phyloP scores from a whole-genome alignment of 306 rosid genomes.

The Castanea sativa region DNA sequence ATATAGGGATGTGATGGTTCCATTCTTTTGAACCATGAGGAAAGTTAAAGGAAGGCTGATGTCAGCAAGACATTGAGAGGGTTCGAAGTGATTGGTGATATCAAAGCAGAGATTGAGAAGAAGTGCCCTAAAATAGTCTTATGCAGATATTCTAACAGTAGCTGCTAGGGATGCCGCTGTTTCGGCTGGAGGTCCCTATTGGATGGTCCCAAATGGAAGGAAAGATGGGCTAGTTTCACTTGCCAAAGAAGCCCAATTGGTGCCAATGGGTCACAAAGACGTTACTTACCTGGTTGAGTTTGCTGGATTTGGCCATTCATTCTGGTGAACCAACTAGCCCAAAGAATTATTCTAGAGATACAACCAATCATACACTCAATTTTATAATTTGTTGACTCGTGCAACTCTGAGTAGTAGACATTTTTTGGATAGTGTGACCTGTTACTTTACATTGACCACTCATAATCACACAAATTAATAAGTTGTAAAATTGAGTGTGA shows the following conservation, averaged over 20 bases:
- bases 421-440: no score
- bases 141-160: constrained; percentile 65
- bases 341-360: no score
- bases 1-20: constrained; percentile 83
- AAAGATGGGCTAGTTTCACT: constrained; percentile 61
- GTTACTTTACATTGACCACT: no score
- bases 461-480: no score
- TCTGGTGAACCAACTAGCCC: constrained; percentile 42
- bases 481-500: no score
- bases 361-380: no score
- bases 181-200: constrained; percentile 63
- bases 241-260: constrained; percentile 49
- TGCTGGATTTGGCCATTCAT: constrained; percentile 68
- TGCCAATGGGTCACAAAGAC: constrained; percentile 71
- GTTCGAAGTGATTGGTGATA: constrained; percentile 69
- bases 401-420: no score
- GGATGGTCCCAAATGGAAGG: constrained; percentile 72
- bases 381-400: no score
- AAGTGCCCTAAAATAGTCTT: constrained; percentile 59
- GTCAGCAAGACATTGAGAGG: constrained; percentile 81
- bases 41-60: constrained; percentile 66
- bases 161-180: constrained; percentile 78
- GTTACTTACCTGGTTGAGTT: constrained; percentile 54
- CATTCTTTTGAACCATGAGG: constrained; percentile 62
- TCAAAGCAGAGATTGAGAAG: constrained; percentile 70